phyloP scores from a whole-genome alignment of 1,139 yeast genomes.

The Dujonia santamariae region DNA sequence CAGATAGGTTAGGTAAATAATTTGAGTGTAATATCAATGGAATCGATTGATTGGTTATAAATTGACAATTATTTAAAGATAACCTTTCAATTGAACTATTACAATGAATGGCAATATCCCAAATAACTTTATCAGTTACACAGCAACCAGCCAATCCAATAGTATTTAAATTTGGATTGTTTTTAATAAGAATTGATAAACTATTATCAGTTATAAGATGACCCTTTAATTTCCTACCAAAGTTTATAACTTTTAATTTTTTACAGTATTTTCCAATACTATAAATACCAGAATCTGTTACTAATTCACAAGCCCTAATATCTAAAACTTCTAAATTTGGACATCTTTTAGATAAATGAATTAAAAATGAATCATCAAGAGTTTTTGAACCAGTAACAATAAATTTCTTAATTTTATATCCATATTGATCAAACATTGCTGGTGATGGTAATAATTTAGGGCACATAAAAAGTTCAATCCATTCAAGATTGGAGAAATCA shows the following conservation, averaged over 20 bases:
- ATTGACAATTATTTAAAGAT: constrained; percentile 73
- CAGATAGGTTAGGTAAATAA: constrained; percentile 61
- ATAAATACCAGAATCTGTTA: constrained; percentile 73
- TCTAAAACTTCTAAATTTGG: constrained; percentile 66
- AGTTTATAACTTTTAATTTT: constrained; percentile 55
- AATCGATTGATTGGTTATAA: constrained; percentile 62
- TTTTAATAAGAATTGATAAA: constrained; percentile 53
- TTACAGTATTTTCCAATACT: constrained; percentile 61
- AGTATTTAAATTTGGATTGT: constrained; percentile 56
- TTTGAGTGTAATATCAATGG: constrained; percentile 56
- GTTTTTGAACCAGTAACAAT: constrained; percentile 73
- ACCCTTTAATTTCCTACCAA: constrained; percentile 77
- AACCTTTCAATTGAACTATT: constrained; percentile 60
- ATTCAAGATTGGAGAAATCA: constrained; percentile 47
- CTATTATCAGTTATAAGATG: constrained; percentile 70
- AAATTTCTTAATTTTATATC: constrained; percentile 48
- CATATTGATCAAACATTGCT: constrained; percentile 33
- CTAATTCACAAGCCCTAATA: constrained; percentile 77
- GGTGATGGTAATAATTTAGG: constrained; percentile 62
- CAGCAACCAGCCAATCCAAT: constrained; percentile 89
- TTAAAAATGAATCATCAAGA: constrained; percentile 60
- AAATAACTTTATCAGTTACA: constrained; percentile 69
- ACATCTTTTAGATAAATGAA: constrained; percentile 49
- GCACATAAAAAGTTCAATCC: constrained; percentile 84
- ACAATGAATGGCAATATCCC: constrained; percentile 72